These are phyloP conservation scores for Pichia thaimueangensis DNA, from an alignment of 805 yeast genomes.

Conservation along the genomic window DNA sequence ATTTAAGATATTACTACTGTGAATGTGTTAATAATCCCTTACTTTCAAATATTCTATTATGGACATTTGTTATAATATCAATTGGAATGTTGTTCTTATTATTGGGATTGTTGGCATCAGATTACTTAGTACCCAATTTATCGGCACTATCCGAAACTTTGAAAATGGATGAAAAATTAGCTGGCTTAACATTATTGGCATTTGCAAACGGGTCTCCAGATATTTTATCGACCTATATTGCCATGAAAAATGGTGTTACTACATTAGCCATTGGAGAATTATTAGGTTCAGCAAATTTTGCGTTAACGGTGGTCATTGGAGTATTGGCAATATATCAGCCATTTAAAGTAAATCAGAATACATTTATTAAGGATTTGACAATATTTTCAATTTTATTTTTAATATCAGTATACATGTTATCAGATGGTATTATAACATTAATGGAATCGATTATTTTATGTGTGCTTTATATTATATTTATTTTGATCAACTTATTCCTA, in stretches of 20 bases:
- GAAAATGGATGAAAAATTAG: conserved; percentile 64
- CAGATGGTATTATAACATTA: conserved; percentile 48
- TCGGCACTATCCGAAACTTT: conserved; percentile 56
- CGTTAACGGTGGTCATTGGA: conserved; percentile 47
- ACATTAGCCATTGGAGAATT: conserved; percentile 47
- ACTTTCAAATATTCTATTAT: conserved; percentile 8
- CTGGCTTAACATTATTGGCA: conserved; percentile 84
- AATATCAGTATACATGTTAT: conserved; percentile 44
- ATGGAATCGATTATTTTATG: conserved; percentile 52
- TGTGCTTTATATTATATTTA: conserved; percentile 50
- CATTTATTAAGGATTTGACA: conserved; percentile 54
- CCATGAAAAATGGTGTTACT: conserved; percentile 58
- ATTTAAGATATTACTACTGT: conserved; percentile 25
- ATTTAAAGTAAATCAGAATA: conserved; percentile 43
- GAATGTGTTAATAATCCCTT: conserved; percentile 6
- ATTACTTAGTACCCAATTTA: conserved; percentile 74
- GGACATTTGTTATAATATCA: conserved; percentile 11
- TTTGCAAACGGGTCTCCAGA: conserved; percentile 94
- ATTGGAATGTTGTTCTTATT: conserved; percentile 46
- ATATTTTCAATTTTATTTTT: conserved; percentile 49
- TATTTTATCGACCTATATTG: conserved; percentile 74
- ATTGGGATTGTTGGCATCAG: conserved; percentile 77
- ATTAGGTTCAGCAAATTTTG: conserved; percentile 48
- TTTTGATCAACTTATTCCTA: conserved; percentile 32
- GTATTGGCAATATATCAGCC: conserved; percentile 26